Conservation (phyloP, 2,329 filamentous ascomycete genomes). For the Aspergillus persii region DNA sequence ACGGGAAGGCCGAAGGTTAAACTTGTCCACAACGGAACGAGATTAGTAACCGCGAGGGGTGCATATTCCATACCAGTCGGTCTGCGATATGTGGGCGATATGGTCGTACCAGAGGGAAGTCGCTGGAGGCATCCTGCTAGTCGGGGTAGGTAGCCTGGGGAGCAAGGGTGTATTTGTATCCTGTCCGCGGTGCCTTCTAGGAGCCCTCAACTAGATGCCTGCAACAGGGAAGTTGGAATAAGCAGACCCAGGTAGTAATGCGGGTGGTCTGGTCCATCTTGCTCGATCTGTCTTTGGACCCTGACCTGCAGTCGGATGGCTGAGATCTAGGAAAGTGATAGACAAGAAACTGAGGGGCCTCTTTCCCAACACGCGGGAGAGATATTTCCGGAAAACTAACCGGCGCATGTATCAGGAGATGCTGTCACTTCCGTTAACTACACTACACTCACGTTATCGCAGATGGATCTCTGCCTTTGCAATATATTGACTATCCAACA, state of each 20-base stretch:
- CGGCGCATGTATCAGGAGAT: background rate
- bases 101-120: conserved; percentile 1
- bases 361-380: background rate
- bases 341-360: conserved; percentile 5
- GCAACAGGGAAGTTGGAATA: conserved; percentile 2
- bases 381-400: background rate
- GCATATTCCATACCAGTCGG: conserved; percentile 4
- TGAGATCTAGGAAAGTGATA: conserved; percentile 5
- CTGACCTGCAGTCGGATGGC: background rate
- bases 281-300: background rate
- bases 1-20: background rate
- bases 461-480: too few relatives aligned
- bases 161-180: conserved; percentile 5
- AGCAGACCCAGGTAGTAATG: background rate
- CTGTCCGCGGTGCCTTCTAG: background rate
- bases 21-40: background rate
- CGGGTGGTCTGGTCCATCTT: background rate
- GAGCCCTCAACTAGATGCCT: conserved; percentile 5
- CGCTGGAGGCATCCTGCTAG: conserved; percentile 6
- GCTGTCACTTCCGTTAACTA: too few relatives aligned
- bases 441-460: too few relatives aligned
- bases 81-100: conserved; percentile 6
- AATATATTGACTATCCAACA: too few relatives aligned
- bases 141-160: background rate
- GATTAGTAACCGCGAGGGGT: background rate